phyloP scores from a whole-genome alignment of 2,329 filamentous ascomycete genomes.

The Cladosporium velox region DNA sequence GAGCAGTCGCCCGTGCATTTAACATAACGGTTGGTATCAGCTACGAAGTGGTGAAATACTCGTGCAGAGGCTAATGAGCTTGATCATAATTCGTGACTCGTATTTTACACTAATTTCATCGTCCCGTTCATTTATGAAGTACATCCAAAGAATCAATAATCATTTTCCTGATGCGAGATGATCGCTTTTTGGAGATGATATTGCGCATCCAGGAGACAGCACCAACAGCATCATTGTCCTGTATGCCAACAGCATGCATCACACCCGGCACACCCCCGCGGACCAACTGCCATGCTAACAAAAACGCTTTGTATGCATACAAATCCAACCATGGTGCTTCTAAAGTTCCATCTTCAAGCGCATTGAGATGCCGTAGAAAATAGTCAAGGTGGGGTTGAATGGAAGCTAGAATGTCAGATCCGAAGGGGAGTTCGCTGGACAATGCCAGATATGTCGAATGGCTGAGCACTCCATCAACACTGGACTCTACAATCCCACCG shows the following conservation, averaged over 20 bases:
- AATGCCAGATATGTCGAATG: constrained; percentile 13
- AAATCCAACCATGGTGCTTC: constrained; percentile 16
- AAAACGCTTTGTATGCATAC: constrained; percentile 16
- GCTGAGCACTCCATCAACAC: constrained; percentile 10
- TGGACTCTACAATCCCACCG: constrained; percentile 12
- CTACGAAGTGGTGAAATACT: neutral
- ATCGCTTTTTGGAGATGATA: neutral
- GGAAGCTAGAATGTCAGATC: neutral
- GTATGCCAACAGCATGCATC: constrained; percentile 7
- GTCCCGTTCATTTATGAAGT: neutral
- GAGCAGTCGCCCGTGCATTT: too few species aligned
- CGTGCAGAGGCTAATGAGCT: neutral
- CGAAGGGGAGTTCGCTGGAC: constrained; percentile 10
- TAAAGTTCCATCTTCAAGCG: neutral
- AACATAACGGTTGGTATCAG: neutral
- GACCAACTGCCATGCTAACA: constrained; percentile 18
- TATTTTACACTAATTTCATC: neutral
- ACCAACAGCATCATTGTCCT: neutral
- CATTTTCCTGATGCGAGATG: neutral
- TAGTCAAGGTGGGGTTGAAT: constrained; percentile 19
- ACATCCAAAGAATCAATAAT: constrained; percentile 11
- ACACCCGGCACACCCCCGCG: constrained; percentile 2
- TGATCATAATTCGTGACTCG: neutral
- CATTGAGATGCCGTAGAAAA: constrained; percentile 14
- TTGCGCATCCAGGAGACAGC: neutral